phyloP scores from a whole-genome alignment of 352 stramenopile species.

The Pythium dissotocum region DNA sequence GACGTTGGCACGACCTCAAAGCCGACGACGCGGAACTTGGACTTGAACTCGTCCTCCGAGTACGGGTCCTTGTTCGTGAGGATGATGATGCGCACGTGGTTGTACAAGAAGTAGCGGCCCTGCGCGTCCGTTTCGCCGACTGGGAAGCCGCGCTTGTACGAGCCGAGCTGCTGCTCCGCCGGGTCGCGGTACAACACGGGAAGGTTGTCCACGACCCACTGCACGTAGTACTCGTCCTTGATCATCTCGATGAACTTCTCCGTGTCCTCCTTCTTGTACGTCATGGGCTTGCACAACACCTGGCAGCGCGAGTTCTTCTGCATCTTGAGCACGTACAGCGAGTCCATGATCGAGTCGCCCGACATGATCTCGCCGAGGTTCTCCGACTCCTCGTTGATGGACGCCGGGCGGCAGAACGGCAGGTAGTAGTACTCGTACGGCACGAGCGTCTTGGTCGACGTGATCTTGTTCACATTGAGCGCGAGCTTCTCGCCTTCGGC shows the following conservation, averaged over 20 bases:
- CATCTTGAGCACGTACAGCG: slow-evolving; percentile 89
- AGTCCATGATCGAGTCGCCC: slow-evolving; percentile 91
- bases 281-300: slow-evolving; percentile 89
- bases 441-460: slow-evolving; percentile 97
- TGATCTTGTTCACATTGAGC: slow-evolving; percentile 98
- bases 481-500: slow-evolving; percentile 79
- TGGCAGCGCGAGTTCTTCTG: slow-evolving; percentile 87
- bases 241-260: slow-evolving; percentile 91
- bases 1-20: slow-evolving; percentile 97
- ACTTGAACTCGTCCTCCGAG: slow-evolving; percentile 47
- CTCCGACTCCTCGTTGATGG: slow-evolving; percentile 85
- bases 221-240: slow-evolving; percentile 93
- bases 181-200: slow-evolving; percentile 87
- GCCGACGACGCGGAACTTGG: slow-evolving; percentile 92
- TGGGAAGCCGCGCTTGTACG: slow-evolving; percentile 91
- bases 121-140: slow-evolving; percentile 91
- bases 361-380: slow-evolving; percentile 94
- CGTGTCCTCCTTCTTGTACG: slow-evolving; percentile 77
- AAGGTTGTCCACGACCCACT: slow-evolving; percentile 94
- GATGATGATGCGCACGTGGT: slow-evolving; percentile 96
- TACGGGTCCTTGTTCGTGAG: slow-evolving; percentile 90
- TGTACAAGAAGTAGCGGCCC: slow-evolving; percentile 96
- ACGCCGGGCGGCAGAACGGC: slow-evolving; percentile 88
- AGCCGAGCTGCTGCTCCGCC: slow-evolving; percentile 64
- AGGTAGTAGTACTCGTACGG: slow-evolving; percentile 99